Evolutionary conservation across 2,329 filamentous ascomycete species (phyloP).

Genomic region (Aaosphaeria arxii): DNA sequence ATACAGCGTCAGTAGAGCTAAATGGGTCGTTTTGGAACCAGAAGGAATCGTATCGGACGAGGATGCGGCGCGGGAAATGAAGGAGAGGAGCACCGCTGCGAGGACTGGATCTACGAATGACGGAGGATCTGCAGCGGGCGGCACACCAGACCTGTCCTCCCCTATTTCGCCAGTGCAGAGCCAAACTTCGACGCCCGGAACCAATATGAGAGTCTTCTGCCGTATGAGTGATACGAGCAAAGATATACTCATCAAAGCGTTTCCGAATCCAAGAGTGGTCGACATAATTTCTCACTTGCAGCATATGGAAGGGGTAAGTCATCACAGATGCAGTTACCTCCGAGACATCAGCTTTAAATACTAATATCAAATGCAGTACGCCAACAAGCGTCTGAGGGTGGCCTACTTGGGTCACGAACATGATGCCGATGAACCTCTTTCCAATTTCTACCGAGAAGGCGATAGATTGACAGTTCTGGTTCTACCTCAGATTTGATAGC

Average conservation of each 20-base stretch:
- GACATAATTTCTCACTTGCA: constrained; percentile 45
- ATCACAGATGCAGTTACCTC: background rate
- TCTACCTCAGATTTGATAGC: too few species aligned
- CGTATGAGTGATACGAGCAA: constrained; percentile 37
- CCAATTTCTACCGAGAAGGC: too few species aligned
- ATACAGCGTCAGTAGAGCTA: constrained; percentile 39
- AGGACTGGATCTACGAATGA: background rate
- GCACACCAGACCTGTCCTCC: too few species aligned
- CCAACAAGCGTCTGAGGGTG: background rate
- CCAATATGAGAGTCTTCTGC: constrained; percentile 24
- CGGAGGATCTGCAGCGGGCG: too few species aligned
- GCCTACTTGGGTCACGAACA: background rate
- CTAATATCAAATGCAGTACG: background rate
- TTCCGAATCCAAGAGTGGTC: constrained; percentile 55
- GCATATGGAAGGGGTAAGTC: background rate
- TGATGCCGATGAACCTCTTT: background rate
- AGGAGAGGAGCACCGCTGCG: constrained; percentile 10
- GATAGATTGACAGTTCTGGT: too few species aligned
- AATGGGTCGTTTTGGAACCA: constrained; percentile 46
- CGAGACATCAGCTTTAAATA: too few species aligned
- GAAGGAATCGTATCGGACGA: constrained; percentile 30
- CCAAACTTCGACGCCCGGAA: too few species aligned
- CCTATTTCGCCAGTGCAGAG: too few species aligned
- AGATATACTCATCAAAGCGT: constrained; percentile 36
- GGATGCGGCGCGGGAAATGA: constrained; percentile 9